A percentile compares a stretch with the other conserved stretches of the same genome.
These are phyloP conservation scores for Rhizopus delemar DNA, from an alignment of 371 early-diverging fungal genomes.

Conservation along the genomic window DNA sequence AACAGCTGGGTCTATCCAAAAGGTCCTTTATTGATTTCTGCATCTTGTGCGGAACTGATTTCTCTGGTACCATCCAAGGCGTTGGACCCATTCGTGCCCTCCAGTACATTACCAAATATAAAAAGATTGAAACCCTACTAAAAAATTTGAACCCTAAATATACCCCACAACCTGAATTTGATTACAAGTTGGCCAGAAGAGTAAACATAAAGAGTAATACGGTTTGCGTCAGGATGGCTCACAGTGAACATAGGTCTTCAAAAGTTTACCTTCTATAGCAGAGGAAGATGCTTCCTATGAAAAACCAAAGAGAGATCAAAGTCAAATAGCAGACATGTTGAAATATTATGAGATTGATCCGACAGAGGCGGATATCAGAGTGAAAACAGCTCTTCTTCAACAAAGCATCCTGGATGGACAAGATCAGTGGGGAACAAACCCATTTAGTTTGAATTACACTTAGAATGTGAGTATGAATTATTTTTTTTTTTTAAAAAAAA, in stretches of 20 bases:
- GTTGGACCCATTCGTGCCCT: constrained; percentile 68
- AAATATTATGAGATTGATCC: constrained; percentile 44
- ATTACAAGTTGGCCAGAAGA: constrained; percentile 52
- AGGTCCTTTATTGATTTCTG: constrained; percentile 71
- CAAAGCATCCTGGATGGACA: constrained; percentile 16
- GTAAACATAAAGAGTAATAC: constrained; percentile 18
- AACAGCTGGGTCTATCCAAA: constrained; percentile 53
- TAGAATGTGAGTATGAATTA: too few species aligned
- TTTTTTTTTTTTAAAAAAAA: too few species aligned
- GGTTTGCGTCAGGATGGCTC: neutral
- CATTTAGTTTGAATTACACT: constrained; percentile 17
- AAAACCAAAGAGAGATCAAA: constrained; percentile 6
- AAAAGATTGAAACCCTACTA: constrained; percentile 66
- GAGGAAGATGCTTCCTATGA: constrained; percentile 20
- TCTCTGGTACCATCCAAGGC: constrained; percentile 62
- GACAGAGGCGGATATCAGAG: constrained; percentile 25
- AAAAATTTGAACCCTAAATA: constrained; percentile 35
- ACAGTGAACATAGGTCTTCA: constrained; percentile 28
- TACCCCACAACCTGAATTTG: constrained; percentile 50
- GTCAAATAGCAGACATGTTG: constrained; percentile 25
- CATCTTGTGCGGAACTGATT: constrained; percentile 83
- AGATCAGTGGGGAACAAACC: constrained; percentile 30
- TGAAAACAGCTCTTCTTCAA: constrained; percentile 21
- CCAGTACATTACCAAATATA: constrained; percentile 54
- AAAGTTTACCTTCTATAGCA: constrained; percentile 40